phyloP scores from a whole-genome alignment of 129 eudicot genomes.

The sunflower (Helianthus annuus) region HanXRQr2.0-SUNRISE NC_035437.2:102447434-102447933 shows the following conservation, averaged over 20 bases:
- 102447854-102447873: too few relatives aligned
- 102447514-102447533: too few relatives aligned
- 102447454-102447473: too few relatives aligned
- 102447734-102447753: constrained; percentile 33
- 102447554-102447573: too few relatives aligned
- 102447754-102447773: constrained; percentile 36
- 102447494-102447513: too few relatives aligned
- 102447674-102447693: constrained; percentile 15
- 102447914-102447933: too few relatives aligned
- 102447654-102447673: constrained; percentile 17
- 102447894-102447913: too few relatives aligned
- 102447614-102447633: constrained; percentile 12
- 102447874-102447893: too few relatives aligned
- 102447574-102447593: not conserved
- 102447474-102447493: too few relatives aligned
- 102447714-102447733: constrained; percentile 30
- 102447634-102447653: constrained; percentile 17
- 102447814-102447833: constrained; percentile 83
- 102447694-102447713: constrained; percentile 25
- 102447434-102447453: too few relatives aligned
- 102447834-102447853: not conserved
- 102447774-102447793: constrained; percentile 69
- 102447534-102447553: too few relatives aligned
- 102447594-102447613: constrained; percentile 4
- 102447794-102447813: constrained; percentile 92